Evolutionary conservation across 345 rosid genomes (phyloP).

Genomic region (Arabidopsis suecica): DNA sequence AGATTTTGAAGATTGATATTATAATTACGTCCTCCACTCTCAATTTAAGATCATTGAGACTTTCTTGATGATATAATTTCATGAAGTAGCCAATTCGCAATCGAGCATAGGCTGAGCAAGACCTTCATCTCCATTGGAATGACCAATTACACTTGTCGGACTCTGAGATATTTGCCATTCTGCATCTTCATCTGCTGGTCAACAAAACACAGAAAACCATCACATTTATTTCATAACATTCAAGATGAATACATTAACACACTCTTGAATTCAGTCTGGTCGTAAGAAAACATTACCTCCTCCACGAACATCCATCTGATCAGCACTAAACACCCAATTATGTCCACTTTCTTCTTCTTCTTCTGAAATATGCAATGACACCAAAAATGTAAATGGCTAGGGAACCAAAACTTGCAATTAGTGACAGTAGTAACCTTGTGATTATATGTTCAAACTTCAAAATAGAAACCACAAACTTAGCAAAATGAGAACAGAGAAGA

Average conservation of each 20-base stretch:
- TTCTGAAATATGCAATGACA: conserved; percentile 23
- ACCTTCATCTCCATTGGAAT: conserved; percentile 78
- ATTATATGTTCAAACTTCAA: conserved; percentile 61
- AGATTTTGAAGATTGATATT: not conserved
- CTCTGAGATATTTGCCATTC: conserved; percentile 59
- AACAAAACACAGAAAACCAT: conserved; percentile 1
- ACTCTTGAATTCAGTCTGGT: not conserved
- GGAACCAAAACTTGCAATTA: not conserved
- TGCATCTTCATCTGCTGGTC: conserved; percentile 56
- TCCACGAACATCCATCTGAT: conserved; percentile 58
- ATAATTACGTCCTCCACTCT: not conserved
- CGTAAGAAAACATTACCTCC: conserved; percentile 49
- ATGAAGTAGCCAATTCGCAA: not conserved
- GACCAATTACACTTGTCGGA: conserved; percentile 71
- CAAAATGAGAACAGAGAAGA: no score
- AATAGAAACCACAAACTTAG: not conserved
- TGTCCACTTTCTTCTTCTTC: conserved; percentile 61
- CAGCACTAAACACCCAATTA: conserved; percentile 88
- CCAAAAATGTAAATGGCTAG: not conserved
- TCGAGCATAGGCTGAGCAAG: conserved; percentile 63
- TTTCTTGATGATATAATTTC: no score
- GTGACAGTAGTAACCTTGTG: not conserved
- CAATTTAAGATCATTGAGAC: no score
- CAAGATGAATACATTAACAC: not conserved
- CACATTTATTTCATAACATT: conserved; percentile 5